Percentiles rank a stretch among this genome's conserved stretches.
Evolutionary conservation across 1,139 yeast genomes (phyloP).

Genomic region (Yamadazyma mexicana): DNA sequence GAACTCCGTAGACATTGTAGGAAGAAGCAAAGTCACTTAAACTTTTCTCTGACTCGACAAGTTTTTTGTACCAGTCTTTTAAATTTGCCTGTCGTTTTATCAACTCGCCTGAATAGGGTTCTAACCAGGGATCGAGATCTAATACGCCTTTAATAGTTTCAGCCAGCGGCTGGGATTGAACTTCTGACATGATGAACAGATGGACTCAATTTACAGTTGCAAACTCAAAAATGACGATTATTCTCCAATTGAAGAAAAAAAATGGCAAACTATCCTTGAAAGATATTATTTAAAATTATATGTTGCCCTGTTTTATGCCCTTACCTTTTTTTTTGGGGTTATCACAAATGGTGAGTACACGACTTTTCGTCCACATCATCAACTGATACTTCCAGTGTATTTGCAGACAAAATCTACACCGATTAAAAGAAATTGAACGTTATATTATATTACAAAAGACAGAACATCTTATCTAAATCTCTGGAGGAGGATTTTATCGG

Average conservation of each 20-base stretch:
- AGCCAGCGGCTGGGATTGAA: background rate
- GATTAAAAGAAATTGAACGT: too few species aligned
- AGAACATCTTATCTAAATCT: slow-evolving; percentile 57
- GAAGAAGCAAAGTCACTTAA: slow-evolving; percentile 53
- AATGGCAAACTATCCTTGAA: background rate
- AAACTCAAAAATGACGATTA: background rate
- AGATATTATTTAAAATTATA: background rate
- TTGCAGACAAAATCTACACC: too few species aligned
- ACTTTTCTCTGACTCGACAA: slow-evolving; percentile 48
- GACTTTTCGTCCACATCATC: slow-evolving; percentile 1
- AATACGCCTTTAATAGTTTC: slow-evolving; percentile 53
- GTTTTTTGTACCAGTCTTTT: slow-evolving; percentile 45
- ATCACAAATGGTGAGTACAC: background rate
- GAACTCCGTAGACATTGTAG: slow-evolving; percentile 75
- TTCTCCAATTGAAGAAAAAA: too few species aligned
- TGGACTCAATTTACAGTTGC: background rate
- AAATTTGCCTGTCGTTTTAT: slow-evolving; percentile 49
- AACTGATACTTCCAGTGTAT: background rate
- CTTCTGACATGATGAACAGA: slow-evolving; percentile 1
- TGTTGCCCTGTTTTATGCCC: background rate
- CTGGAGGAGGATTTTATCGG: slow-evolving; percentile 71
- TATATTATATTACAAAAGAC: slow-evolving; percentile 1
- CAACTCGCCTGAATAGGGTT: slow-evolving; percentile 67
- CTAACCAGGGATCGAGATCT: slow-evolving; percentile 82
- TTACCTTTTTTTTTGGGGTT: slow-evolving; percentile 1